phyloP scores from a whole-genome alignment of 2,329 filamentous ascomycete genomes.

The Stagonosporopsis rhizophila region DNA sequence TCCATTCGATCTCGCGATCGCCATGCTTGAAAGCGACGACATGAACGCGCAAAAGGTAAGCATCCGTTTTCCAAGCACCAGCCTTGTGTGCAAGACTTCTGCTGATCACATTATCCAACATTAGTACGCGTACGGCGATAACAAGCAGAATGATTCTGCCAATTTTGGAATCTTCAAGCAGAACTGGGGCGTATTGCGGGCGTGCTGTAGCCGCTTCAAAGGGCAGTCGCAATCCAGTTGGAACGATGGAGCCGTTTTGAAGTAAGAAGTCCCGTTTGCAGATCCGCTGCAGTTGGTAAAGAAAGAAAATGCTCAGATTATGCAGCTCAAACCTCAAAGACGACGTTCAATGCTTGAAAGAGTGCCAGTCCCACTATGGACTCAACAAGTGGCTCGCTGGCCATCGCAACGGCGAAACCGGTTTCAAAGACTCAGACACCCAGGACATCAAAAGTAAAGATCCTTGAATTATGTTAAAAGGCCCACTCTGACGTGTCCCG shows the following conservation, averaged over 20 bases:
- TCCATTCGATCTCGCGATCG: conserved; percentile 3
- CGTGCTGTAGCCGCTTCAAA: conserved; percentile 11
- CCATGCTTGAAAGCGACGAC: conserved; percentile 4
- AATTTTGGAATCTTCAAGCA: conserved; percentile 13
- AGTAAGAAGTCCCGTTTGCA: conserved; percentile 3
- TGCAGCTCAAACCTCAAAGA: conserved; percentile 3
- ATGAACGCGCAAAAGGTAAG: conserved; percentile 2
- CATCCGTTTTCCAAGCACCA: neutral
- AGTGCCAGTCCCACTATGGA: conserved; percentile 6
- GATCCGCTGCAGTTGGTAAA: too few species aligned
- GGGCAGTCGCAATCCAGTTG: conserved; percentile 6
- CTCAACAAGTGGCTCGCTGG: conserved; percentile 7
- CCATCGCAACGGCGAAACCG: conserved; percentile 5
- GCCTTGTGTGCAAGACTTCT: too few species aligned
- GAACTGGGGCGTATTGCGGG: conserved; percentile 6
- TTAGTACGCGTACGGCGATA: conserved; percentile 10
- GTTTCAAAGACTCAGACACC: conserved; percentile 5
- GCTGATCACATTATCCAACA: too few species aligned
- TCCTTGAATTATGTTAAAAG: neutral
- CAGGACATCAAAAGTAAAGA: conserved; percentile 8
- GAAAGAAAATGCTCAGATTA: neutral
- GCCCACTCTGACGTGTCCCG: neutral
- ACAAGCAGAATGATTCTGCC: conserved; percentile 10
- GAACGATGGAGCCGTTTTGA: conserved; percentile 7
- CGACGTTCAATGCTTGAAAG: conserved; percentile 10